Evolutionary conservation across 352 stramenopile genomes (phyloP).

Genomic region (Phytophthora citricola): DNA sequence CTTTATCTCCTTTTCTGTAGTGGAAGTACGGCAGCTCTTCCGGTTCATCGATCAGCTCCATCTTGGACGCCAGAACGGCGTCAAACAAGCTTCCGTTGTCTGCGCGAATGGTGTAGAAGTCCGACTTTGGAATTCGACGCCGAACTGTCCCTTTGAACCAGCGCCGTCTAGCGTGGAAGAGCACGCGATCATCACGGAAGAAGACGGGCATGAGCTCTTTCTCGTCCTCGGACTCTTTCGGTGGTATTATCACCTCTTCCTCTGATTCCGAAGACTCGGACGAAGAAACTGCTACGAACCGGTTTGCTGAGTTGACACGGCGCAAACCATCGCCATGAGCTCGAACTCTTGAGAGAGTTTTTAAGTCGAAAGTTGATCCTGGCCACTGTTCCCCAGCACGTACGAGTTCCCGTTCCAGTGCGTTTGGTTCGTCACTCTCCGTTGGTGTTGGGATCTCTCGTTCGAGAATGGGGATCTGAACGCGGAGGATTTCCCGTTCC

Average conservation of each 20-base stretch:
- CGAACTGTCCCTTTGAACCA: constrained; percentile 48
- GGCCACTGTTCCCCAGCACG: constrained; percentile 20
- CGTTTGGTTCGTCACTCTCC: background rate
- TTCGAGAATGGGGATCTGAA: constrained; percentile 30
- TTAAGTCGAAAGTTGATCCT: constrained; percentile 51
- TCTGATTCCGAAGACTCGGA: constrained; percentile 41
- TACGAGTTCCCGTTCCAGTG: constrained; percentile 4
- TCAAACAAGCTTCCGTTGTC: constrained; percentile 56
- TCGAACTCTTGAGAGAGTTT: constrained; percentile 53
- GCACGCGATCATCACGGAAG: constrained; percentile 52
- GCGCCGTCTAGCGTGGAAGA: constrained; percentile 47
- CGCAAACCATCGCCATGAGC: constrained; percentile 59
- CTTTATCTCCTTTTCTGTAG: constrained; percentile 43
- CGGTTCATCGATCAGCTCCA: constrained; percentile 41
- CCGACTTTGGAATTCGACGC: constrained; percentile 46
- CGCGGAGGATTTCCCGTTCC: constrained; percentile 49
- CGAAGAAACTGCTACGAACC: constrained; percentile 52
- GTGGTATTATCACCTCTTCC: constrained; percentile 27
- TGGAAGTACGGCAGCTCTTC: constrained; percentile 24
- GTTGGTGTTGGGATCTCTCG: background rate
- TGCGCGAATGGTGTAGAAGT: constrained; percentile 65
- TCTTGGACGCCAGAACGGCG: constrained; percentile 51
- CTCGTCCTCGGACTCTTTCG: constrained; percentile 34
- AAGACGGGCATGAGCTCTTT: constrained; percentile 42
- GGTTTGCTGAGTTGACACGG: constrained; percentile 52